Evolutionary conservation across 306 rosid species (phyloP), one percentile per base, ranked within the genome.

Genomic region (Luffa acutangula): DNA sequence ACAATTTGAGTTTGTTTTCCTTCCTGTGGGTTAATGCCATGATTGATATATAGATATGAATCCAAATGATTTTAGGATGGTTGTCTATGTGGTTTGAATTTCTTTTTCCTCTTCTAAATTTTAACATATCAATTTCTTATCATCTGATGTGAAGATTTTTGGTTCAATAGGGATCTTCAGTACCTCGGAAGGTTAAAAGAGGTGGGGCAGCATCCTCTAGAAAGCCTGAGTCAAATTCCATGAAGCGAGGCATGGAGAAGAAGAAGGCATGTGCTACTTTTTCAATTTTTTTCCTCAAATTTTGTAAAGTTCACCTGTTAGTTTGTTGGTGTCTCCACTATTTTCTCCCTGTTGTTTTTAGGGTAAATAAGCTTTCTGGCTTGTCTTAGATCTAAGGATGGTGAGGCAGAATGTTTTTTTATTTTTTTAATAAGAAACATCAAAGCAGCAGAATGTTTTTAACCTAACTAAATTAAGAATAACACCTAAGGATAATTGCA

Each of bases 211-310:
- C 90, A 80, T 76, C 89, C 75, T 76, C 88, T 10, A 81, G 89
- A 78, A 92, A 91, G 81, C 89, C 85, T 49, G 87, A 88, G 73
- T 82, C 88, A 39, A 57, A 84, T 73, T 83, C 82, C 81, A 83
- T 77, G 60, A 92, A 88, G 86, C 91, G 93, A 56, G 89, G 84
- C 42, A 86, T 91, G 51, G 97, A 91, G 86, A 95, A 90, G 92
- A 95, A 91, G 84, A 95, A 88, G 90, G 98, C 87, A 78, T 37
- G 85, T 75, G 63, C 15, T 75, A 33, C 46, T 84, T 10, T 70
- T 37, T 43, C 51, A 54, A n/a, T 58, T 34, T 14, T 13, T 13
- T 69, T 14, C 1, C 57, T 9, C 45, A 6, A 18, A 53, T 34
- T 13, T 52, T 75, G 12, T 34, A 52, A 33, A 37, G 7, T 52